These are phyloP conservation scores for Fusarium mangiferae DNA, from an alignment of 2,329 filamentous ascomycete genomes.

Conservation along the genomic window DNA sequence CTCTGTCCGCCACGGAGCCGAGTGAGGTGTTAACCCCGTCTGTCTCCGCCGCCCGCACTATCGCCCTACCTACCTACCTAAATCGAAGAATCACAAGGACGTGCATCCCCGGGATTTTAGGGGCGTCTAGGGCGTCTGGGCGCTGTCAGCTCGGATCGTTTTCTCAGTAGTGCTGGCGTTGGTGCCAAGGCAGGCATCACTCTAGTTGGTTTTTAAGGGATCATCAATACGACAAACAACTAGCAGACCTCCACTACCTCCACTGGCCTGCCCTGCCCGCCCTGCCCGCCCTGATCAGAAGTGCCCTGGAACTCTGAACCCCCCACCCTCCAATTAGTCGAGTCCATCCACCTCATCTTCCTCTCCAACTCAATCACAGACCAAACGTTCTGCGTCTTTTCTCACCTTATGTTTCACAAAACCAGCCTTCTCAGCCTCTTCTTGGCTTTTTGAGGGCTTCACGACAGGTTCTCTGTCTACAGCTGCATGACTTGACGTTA, in stretches of 20 bases:
- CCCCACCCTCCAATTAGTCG: background rate
- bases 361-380: constrained; percentile 15
- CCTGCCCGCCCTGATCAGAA: background rate
- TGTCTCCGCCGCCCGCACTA: constrained; percentile 8
- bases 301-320: background rate
- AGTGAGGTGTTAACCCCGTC: background rate
- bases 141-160: constrained; percentile 19
- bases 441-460: constrained; percentile 20
- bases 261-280: background rate
- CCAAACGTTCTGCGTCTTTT: constrained; percentile 18
- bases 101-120: constrained; percentile 20
- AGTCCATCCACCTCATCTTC: background rate
- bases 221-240: constrained; percentile 24
- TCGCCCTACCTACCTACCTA: background rate
- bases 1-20: background rate
- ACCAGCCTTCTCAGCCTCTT: constrained; percentile 33
- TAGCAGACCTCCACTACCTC: background rate
- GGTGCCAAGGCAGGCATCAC: constrained; percentile 25
- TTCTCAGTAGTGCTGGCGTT: constrained; percentile 5
- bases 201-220: constrained; percentile 3
- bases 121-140: background rate
- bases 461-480: constrained; percentile 11
- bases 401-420: constrained; percentile 34
- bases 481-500: constrained; percentile 17
- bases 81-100: background rate